These are phyloP conservation scores for Coemansia sp. DNA, from an alignment of 192 early-diverging fungal genomes.

Conservation along the genomic window DNA sequence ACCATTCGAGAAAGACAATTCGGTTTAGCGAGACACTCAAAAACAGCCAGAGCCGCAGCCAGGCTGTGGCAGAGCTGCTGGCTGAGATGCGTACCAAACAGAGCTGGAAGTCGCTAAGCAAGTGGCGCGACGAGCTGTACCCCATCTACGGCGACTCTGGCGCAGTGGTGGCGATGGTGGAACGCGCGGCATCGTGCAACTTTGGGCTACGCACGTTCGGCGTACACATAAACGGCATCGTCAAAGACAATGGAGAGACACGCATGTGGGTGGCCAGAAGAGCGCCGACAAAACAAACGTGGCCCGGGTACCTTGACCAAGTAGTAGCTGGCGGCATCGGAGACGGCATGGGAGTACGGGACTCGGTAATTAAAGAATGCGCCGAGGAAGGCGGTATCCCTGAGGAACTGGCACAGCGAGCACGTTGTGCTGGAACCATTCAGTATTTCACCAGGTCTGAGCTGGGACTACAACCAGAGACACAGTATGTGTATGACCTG, in stretches of 20 bases:
- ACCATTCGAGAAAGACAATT: background rate
- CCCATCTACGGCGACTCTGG: constrained; percentile 60
- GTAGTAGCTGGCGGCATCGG: constrained; percentile 79
- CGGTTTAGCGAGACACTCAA: constrained; percentile 7
- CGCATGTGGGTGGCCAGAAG: constrained; percentile 88
- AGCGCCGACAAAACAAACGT: constrained; percentile 77
- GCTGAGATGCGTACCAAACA: constrained; percentile 1
- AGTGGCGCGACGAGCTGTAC: constrained; percentile 87
- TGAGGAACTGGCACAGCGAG: constrained; percentile 54
- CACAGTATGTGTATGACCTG: constrained; percentile 85
- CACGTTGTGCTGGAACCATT: constrained; percentile 61
- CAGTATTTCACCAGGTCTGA: constrained; percentile 67
- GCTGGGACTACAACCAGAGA: constrained; percentile 76
- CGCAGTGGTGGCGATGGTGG: constrained; percentile 63
- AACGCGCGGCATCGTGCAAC: constrained; percentile 74
- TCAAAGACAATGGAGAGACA: constrained; percentile 50
- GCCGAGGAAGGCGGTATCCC: constrained; percentile 85
- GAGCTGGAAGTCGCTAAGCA: constrained; percentile 31
- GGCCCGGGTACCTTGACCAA: constrained; percentile 81
- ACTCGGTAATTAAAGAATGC: constrained; percentile 83
- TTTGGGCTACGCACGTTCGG: constrained; percentile 88
- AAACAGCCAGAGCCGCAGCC: constrained; percentile 11
- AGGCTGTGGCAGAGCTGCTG: constrained; percentile 21
- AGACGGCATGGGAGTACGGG: constrained; percentile 47
- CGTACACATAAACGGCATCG: constrained; percentile 85